Conservation (phyloP, 805 yeast genomes). For the Pichia nakasei region DNA sequence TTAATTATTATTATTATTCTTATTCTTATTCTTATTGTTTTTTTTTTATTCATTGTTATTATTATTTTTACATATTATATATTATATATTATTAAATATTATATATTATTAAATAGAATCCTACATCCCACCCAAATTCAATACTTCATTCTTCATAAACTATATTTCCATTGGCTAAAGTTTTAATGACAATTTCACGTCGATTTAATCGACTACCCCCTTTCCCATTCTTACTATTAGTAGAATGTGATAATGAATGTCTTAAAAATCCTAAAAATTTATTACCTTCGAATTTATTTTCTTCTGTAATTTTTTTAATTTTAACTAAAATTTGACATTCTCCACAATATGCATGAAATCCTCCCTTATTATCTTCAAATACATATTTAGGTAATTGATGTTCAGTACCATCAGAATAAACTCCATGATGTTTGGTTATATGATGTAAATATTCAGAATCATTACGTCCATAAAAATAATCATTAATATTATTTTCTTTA, state of each 20-base stretch:
- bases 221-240: slow-evolving; percentile 13
- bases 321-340: slow-evolving; percentile 16
- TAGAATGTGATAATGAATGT: slow-evolving; percentile 20
- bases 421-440: slow-evolving; percentile 27
- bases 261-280: slow-evolving; percentile 22
- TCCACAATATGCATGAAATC: slow-evolving; percentile 20
- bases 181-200: not conserved
- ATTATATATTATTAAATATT: no score
- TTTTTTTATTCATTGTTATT: no score
- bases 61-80: no score
- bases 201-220: not conserved
- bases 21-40: no score
- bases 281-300: slow-evolving; percentile 4
- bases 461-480: slow-evolving; percentile 21
- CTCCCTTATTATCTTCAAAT: slow-evolving; percentile 12
- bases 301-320: slow-evolving; percentile 9
- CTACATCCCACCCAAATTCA: no score
- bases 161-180: not conserved
- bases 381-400: slow-evolving; percentile 18
- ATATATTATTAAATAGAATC: no score
- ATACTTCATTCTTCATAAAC: not conserved
- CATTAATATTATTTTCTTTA: slow-evolving; percentile 1
- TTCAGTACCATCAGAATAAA: slow-evolving; percentile 22
- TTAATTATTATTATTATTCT: not conserved
- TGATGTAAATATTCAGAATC: slow-evolving; percentile 26